Evolutionary conservation across 225 moss, liverwort and hornwort species (phyloP).

Genomic region (Marchantia polymorpha): DNA sequence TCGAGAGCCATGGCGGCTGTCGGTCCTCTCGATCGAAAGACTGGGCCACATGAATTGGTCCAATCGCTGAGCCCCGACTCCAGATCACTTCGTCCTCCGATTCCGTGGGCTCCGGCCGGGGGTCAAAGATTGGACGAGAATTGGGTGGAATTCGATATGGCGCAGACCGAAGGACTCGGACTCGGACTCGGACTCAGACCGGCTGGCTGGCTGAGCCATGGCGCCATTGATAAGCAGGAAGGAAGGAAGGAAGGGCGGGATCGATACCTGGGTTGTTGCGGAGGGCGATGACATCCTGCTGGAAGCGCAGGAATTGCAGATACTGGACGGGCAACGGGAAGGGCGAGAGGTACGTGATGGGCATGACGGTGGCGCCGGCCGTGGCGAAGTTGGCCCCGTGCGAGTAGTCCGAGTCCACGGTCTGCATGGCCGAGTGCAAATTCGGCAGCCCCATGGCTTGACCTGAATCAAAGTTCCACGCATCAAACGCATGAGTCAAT

Average conservation of each 20-base stretch:
- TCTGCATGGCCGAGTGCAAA: slow-evolving; percentile 36
- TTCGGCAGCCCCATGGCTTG: slow-evolving; percentile 35
- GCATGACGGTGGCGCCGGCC: slow-evolving; percentile 41
- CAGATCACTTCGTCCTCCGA: too few relatives aligned
- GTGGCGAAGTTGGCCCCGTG: slow-evolving; percentile 48
- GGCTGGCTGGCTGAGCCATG: too few relatives aligned
- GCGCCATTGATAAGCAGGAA: not conserved
- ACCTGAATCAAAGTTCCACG: slow-evolving; percentile 14
- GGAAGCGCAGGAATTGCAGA: slow-evolving; percentile 38
- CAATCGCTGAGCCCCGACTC: not conserved
- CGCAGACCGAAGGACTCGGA: too few relatives aligned
- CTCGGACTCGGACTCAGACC: not conserved
- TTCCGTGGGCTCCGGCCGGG: not conserved
- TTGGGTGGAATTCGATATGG: too few relatives aligned
- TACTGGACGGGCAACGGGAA: slow-evolving; percentile 47
- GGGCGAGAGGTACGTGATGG: slow-evolving; percentile 45
- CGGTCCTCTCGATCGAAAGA: too few relatives aligned
- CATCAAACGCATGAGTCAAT: not conserved
- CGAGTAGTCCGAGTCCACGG: slow-evolving; percentile 35
- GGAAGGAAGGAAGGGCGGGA: not conserved
- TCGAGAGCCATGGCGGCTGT: too few relatives aligned
- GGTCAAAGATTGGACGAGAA: not conserved
- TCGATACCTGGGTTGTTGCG: slow-evolving; percentile 31
- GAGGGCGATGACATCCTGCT: slow-evolving; percentile 39
- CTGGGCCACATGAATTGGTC: not conserved